phyloP scores from a whole-genome alignment of 176 grass and related monocot genomes.

The Bromus sterilis region DNA sequence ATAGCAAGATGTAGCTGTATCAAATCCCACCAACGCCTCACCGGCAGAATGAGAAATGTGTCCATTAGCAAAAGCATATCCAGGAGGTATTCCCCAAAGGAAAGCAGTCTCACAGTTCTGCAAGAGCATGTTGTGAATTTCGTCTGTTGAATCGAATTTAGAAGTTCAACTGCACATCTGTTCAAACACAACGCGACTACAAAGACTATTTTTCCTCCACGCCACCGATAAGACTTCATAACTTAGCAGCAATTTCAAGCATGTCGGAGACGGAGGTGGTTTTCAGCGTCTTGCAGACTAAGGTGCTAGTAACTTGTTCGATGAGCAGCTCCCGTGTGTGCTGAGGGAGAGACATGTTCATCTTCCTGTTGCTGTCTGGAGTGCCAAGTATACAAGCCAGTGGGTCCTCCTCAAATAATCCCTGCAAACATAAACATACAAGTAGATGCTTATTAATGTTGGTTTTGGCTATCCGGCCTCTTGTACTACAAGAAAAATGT shows the following conservation, averaged over 20 bases:
- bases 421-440: conserved; percentile 2
- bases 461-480: neutral
- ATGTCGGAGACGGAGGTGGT: neutral
- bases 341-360: neutral
- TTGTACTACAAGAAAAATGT: neutral
- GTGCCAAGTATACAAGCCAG: conserved; percentile 55
- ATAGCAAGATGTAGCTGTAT: too few species aligned
- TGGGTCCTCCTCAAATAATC: conserved; percentile 43
- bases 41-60: neutral
- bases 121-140: neutral
- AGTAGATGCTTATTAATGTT: neutral
- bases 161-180: neutral
- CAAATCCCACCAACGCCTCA: too few species aligned
- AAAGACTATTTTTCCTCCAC: neutral
- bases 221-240: neutral
- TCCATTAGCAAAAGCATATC: neutral
- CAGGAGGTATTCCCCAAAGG: too few species aligned
- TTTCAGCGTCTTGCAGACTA: neutral
- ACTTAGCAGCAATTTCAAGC: neutral
- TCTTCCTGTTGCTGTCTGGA: conserved; percentile 20
- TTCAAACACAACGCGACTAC: neutral
- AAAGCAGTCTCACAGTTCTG: neutral
- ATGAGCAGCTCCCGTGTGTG: conserved; percentile 9
- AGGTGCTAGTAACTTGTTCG: conserved; percentile 23
- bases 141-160: neutral